Percentiles rank a stretch among this genome's conserved stretches.
Conservation (phyloP, 2,329 filamentous ascomycete genomes). For the Colletotrichum gigasporum region DNA sequence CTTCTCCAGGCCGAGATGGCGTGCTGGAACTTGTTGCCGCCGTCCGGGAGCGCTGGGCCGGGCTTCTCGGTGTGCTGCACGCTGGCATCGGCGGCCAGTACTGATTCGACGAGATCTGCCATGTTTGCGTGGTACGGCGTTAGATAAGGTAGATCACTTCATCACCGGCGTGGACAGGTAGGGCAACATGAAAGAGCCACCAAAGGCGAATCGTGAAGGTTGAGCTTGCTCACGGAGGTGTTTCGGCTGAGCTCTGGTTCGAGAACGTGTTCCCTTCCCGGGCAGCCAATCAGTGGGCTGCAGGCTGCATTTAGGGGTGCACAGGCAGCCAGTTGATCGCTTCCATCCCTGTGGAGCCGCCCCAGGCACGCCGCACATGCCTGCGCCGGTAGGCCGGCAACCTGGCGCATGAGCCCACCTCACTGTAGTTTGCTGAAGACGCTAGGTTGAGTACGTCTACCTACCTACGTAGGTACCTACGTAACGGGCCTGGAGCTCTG, state of each 20-base stretch:
- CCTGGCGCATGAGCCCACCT: neutral
- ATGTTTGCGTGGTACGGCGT: conserved; percentile 25
- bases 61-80: conserved; percentile 10
- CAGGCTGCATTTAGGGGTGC: conserved; percentile 2
- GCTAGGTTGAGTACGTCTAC: neutral
- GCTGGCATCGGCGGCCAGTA: conserved; percentile 29
- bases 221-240: conserved; percentile 20
- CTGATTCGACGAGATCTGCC: conserved; percentile 36
- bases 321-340: conserved; percentile 19
- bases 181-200: too few species aligned
- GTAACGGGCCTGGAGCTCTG: neutral
- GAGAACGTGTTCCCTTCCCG: conserved; percentile 32
- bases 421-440: conserved; percentile 1
- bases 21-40: conserved; percentile 93
- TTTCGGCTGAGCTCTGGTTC: conserved; percentile 28
- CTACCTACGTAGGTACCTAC: neutral
- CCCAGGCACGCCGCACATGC: conserved; percentile 1
- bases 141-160: conserved; percentile 7
- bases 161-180: conserved; percentile 8
- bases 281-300: conserved; percentile 20
- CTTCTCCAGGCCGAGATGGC: conserved; percentile 97
- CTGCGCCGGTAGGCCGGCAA: conserved; percentile 8
- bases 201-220: conserved; percentile 7
- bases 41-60: conserved; percentile 49
- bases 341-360: neutral